Base-by-base conservation (phyloP, 148 eudicot genomes). In the Spergularia bocconei region DNA sequence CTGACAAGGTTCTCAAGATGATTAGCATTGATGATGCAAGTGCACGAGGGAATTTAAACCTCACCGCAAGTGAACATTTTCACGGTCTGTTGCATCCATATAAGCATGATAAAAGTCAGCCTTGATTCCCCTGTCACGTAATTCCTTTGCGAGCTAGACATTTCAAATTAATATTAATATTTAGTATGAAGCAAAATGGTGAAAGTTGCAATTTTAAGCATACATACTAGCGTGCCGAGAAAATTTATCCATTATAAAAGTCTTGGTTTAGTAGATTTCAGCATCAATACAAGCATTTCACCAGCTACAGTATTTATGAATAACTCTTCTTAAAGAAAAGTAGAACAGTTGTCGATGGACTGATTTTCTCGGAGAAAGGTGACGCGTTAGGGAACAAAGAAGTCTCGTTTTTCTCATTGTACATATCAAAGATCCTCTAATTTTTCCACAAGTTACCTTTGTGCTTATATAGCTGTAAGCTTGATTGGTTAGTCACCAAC, bases 101-200 rank as follows among this genome's bases (percentile, higher is more conserved):
- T 96, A 94, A 67, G 99, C 99, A 78, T 96, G 99, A 78, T 96
- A 96, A 82, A 85, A 78, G 80, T 87, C 91, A 76, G 99, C 99
- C 54, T 91, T 87, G 68, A 96, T 88, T 77, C 91, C 93, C 79
- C 86, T 88, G 67, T 87, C 95, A 53, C 87, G 88, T 71, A 96
- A 82, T 82, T 96, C 99, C 78, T 84, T 89, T 14, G 98, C 94
- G 82, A 96, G 91, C 99, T 95, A 82, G 47, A 79, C 56, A 51
- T 60, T 52, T 19, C 19, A 74, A 72, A n/a, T 53, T 61, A 69
- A 50, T 9, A 44, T 73, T 51, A 36, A 51, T 55, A 77, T 58
- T 55, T 14, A 58, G 41, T 63, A 54, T 39, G 9, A 51, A 57
- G 10, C 13, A 25, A 23, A 48, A 71, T 36, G 25, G 10, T 39